Evolutionary conservation across 441 rosid genomes (phyloP).

Genomic region (Pelargonium myrrhifolium): DNA sequence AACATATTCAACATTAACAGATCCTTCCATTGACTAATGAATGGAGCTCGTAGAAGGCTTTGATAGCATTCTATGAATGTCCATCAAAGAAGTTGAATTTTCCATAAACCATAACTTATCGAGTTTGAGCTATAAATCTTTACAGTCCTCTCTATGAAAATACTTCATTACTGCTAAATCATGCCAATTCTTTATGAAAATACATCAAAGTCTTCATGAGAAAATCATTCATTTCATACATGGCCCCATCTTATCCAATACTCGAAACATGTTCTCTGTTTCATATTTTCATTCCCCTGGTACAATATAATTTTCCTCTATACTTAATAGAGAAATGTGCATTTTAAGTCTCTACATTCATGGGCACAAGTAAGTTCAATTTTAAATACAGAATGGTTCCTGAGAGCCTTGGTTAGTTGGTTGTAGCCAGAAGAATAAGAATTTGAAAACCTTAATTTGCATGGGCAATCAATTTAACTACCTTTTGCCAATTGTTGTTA

Average conservation of each 20-base stretch:
- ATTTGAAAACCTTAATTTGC: constrained; percentile 4
- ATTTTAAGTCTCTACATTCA: not conserved
- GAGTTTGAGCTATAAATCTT: not conserved
- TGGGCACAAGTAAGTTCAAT: not conserved
- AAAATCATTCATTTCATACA: no score
- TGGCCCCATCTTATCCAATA: not conserved
- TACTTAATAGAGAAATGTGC: not conserved
- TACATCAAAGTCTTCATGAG: not conserved
- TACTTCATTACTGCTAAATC: not conserved
- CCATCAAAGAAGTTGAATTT: no score
- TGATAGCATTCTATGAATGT: no score
- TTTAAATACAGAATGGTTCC: constrained; percentile 3
- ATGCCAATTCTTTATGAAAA: not conserved
- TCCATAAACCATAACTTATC: no score
- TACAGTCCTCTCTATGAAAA: not conserved
- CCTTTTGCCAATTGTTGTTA: constrained; percentile 98
- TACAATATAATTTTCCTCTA: not conserved
- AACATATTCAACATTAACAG: no score
- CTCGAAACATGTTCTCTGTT: not conserved
- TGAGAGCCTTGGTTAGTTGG: no score
- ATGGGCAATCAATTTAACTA: constrained; percentile 27
- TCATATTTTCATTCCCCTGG: not conserved
- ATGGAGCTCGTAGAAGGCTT: no score
- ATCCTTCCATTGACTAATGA: no score
- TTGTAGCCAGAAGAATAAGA: not conserved